Percentiles rank a stretch among this genome's conserved stretches.
Evolutionary conservation across 805 yeast genomes (phyloP).

Genomic region (Brettanomyces anomalus): DNA sequence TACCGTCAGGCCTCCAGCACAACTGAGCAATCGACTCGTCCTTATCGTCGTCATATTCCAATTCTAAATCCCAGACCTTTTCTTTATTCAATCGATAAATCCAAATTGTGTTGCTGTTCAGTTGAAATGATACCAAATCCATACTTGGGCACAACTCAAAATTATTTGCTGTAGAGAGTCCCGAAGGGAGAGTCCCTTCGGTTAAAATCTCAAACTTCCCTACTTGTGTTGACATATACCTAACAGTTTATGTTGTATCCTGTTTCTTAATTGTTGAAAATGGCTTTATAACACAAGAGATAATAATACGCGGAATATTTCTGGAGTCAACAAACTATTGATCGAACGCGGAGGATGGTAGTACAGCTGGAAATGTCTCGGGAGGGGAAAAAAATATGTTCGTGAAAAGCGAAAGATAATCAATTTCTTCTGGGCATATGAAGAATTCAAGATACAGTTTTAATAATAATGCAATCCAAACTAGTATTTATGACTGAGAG

Average conservation of each 20-base stretch:
- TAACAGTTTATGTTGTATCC: neutral
- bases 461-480: too few relatives aligned
- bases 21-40: constrained; percentile 9
- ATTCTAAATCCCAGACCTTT: constrained; percentile 24
- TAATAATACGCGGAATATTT: too few relatives aligned
- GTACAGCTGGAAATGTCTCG: too few relatives aligned
- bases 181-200: constrained; percentile 12
- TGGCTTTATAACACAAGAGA: neutral
- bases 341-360: too few relatives aligned
- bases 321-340: too few relatives aligned
- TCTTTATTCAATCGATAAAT: constrained; percentile 24
- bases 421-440: too few relatives aligned
- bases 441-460: too few relatives aligned
- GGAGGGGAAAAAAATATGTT: too few relatives aligned
- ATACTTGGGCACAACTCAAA: constrained; percentile 27
- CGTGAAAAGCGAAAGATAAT: too few relatives aligned
- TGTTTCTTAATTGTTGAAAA: neutral
- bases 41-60: constrained; percentile 10
- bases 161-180: constrained; percentile 9
- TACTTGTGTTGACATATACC: neutral
- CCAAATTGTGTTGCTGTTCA: constrained; percentile 21
- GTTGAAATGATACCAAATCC: constrained; percentile 24
- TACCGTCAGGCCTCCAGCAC: constrained; percentile 26
- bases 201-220: constrained; percentile 1
- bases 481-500: neutral